Evolutionary conservation across 2,329 filamentous ascomycete genomes (phyloP), one percentile per base, ranked within the genome.

Genomic region (Talaromyces marneffei): DNA sequence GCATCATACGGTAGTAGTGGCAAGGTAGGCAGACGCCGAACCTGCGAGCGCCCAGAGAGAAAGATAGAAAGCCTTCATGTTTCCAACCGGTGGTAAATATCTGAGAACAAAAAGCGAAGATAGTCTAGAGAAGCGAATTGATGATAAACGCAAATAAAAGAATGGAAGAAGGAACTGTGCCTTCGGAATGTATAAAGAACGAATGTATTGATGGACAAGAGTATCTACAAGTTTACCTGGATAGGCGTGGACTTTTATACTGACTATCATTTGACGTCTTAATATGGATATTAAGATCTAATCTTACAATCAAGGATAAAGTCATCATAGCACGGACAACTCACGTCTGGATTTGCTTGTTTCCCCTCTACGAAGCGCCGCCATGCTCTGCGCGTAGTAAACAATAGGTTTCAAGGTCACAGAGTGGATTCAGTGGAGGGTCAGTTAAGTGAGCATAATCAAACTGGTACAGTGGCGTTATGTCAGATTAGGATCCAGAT

Each of bases 31-130:
- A 40, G 60, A 59, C 52, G 56, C 60, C 53, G 53, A 61, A 31
- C 59, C 52, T 20, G 53, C 53, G 48, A 62, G 48, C 48, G 56
- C 55, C 31, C 37, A 57, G 16, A 62, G 56, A 44, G 60, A 44
- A 55, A 62, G 31, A 59, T 48, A 54, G 55, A 46, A 18, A n/a
- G 50, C 29, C 48, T 59, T 62, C 60, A 62, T 62, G 31, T 62
- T 42, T 33, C 57, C 46, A 54, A 48, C 54, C 44, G 3, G 54
- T 44, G 42, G 35, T 29, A 52, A 20, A 6, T 9, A 61, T 20
- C 18, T 29, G 2, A 14, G 23, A 33, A 31, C 6, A n/a, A 16
- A 31, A 59, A 18, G 7, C 42, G n/a, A 57, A 46, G 29, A 57
- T 25, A 18, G 10, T 46, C 25, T 52, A 44, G 50, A 25, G 27